Evolutionary conservation across 305 asterid species (phyloP), one percentile per base, ranked within the genome.

Genomic region (Rubia balearica): DNA sequence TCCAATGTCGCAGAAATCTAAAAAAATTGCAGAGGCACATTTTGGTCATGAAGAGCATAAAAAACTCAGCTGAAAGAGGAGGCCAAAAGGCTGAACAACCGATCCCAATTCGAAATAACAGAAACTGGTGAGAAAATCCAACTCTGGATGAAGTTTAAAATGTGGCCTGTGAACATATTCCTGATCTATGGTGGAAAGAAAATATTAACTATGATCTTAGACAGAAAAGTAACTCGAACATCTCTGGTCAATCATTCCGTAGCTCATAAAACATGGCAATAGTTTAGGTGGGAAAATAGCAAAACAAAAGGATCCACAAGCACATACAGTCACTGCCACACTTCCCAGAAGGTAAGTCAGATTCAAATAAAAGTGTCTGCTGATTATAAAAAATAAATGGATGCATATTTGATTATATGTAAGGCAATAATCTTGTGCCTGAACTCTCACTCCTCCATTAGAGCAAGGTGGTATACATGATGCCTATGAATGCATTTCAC

Each of bases 211-310:
- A 30, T 30, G 33, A 30, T 43, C 48, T 43, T 6, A 27, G 40
- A 7, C 41, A n/a, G 9, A 63, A 36, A 36, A 19, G 48, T 36
- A 59, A 63, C 67, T 63, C 40, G 12, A 63, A 41, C 53, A n/a
- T 55, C 42, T 57, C 6, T 27, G 46, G 59, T 51, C 38, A 11
- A 30, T 30, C 33, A 30, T 30, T 30, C 33, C 33, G 3, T 16
- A 11, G 48, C 19, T 27, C 45, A 22, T 3, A 43, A 45, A 57
- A 61, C 24, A 71, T 71, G 57, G 8, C 43, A 49, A 21, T 19
- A 11, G 38, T 61, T 66, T 61, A 61, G 42, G 27, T n/a, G 68
- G 45, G 45, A 19, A 46, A 70, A 46, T 70, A 21, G n/a, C 60
- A 59, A 41, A 8, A 10, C 53, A 21, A 21, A 14, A 45, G 41